Base-by-base conservation (phyloP, 805 yeast genomes). In the Ogataea allantospora region DNA sequence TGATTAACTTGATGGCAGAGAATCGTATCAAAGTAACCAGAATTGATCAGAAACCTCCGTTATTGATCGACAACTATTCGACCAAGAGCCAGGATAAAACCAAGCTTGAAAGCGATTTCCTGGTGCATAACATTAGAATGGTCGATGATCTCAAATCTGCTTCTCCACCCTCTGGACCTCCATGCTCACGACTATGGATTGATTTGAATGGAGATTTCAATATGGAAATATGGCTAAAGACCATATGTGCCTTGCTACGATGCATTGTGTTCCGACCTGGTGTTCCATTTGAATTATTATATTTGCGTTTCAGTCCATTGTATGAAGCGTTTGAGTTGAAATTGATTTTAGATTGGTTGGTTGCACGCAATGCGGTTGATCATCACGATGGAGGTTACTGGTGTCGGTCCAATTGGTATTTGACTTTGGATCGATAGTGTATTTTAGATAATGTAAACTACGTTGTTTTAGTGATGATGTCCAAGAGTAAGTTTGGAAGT, bases 181-280 rank as follows among this genome's bases (percentile, higher is more conserved):
- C 88, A 2, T 80, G 86, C 42, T 74, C 83, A 2, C 73, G 74
- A 26, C 56, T 83, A 7, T 88, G 96, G 96, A 67, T 85, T 9
- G 83, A 81, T 48, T 58, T 81, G 24, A 58, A 65, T 21, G 91
- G 95, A 2, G 58, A 68, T 18, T 68, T 88, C 28, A 79, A 83
- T 43, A 60, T 56, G 17, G 51, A 54, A 0, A 59, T 87, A 6
- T 89, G 96, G 95, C 60, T 61, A 10, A 71, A 68, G 34, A 57
- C 82, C 1, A 57, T 82, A 0, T 62, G 70, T 15, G 65, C 77
- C 8, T 47, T 83, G 0, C 39, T 78, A 0, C 54, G 66, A 29
- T 62, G 67, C 5, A 56, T 79, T 7, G 63, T 75, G 6, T 66
- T 75, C 40, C 64, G 70, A 26, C 88, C 89, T 0, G 87, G 86